These are phyloP conservation scores for Nothophytophthora sp. DNA, from an alignment of 352 stramenopile genomes.

Conservation along the genomic window DNA sequence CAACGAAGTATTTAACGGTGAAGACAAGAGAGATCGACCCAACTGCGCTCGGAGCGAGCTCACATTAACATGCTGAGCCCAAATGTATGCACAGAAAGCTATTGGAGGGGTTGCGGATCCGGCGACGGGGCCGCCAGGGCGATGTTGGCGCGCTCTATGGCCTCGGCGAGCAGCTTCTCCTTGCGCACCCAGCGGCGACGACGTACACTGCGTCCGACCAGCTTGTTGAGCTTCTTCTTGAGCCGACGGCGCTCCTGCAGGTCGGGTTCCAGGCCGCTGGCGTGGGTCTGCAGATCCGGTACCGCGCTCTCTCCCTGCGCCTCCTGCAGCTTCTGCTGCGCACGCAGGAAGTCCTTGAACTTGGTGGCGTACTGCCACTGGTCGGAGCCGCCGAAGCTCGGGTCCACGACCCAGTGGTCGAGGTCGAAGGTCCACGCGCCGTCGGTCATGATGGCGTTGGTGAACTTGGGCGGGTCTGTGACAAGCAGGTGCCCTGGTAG, in stretches of 20 bases:
- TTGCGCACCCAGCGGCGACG: conserved; percentile 81
- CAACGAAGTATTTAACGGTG: conserved; percentile 10
- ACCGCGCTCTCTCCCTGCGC: conserved; percentile 15
- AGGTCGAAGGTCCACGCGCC: conserved; percentile 60
- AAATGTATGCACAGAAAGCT: conserved; percentile 27
- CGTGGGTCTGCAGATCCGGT: conserved; percentile 16
- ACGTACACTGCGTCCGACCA: conserved; percentile 77
- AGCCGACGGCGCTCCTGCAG: conserved; percentile 62
- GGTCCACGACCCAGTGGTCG: conserved; percentile 81
- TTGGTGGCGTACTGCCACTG: conserved; percentile 88
- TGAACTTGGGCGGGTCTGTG: conserved; percentile 75
- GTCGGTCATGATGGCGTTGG: conserved; percentile 75
- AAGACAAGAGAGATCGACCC: conserved; percentile 11
- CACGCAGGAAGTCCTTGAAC: conserved; percentile 83
- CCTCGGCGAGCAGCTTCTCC: conserved; percentile 63
- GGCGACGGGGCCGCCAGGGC: conserved; percentile 21
- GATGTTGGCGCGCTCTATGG: conserved; percentile 31
- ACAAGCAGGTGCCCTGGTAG: conserved; percentile 78
- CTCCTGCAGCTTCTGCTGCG: conserved; percentile 48
- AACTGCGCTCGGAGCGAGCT: no score
- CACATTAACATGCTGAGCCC: conserved; percentile 17
- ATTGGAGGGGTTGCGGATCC: conserved; percentile 10
- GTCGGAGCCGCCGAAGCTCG: conserved; percentile 62
- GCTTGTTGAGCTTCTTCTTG: conserved; percentile 84
- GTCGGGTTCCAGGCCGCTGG: conserved; percentile 24